phyloP scores from a whole-genome alignment of 2,329 filamentous ascomycete species.

The Exophiala oligosperma region DNA sequence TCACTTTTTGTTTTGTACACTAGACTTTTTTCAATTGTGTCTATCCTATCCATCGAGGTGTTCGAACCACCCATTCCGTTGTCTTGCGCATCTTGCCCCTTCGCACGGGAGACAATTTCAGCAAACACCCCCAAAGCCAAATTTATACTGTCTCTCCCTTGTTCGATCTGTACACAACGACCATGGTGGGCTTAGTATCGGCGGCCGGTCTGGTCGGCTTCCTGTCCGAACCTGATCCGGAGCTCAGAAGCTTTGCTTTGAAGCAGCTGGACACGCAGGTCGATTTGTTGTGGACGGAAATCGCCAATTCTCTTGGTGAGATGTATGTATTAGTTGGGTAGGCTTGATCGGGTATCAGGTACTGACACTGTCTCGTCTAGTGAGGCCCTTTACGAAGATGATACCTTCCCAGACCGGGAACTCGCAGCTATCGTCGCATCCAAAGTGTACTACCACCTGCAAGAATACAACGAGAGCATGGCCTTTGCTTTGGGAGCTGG shows the following conservation, averaged over 20 bases:
- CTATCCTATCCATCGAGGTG: conserved; percentile 7
- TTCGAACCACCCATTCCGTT: not conserved
- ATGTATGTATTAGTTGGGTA: conserved; percentile 64
- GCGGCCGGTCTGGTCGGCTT: conserved; percentile 94
- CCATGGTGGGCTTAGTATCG: conserved; percentile 90
- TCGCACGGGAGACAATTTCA: conserved; percentile 12
- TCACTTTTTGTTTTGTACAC: conserved; percentile 22
- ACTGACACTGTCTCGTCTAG: conserved; percentile 48
- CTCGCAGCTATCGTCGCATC: conserved; percentile 91
- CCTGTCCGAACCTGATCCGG: conserved; percentile 88
- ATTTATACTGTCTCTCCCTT: conserved; percentile 1
- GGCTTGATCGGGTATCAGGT: conserved; percentile 19
- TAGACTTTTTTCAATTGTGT: conserved; percentile 21
- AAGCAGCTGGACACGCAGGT: conserved; percentile 96
- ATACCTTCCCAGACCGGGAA: conserved; percentile 87
- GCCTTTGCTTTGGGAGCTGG: conserved; percentile 93
- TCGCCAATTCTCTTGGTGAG: conserved; percentile 85
- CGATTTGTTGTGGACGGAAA: conserved; percentile 96
- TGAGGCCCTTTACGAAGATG: conserved; percentile 96
- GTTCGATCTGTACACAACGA: conserved; percentile 7
- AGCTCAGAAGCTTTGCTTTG: conserved; percentile 91
- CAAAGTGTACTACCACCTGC: conserved; percentile 98
- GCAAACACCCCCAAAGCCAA: not conserved
- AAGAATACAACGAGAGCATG: conserved; percentile 99
- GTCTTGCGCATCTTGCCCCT: conserved; percentile 11